A percentile compares a stretch with the other conserved stretches of the same genome.
These are phyloP conservation scores for Candida gorgasii DNA, from an alignment of 805 yeast genomes.

Conservation along the genomic window DNA sequence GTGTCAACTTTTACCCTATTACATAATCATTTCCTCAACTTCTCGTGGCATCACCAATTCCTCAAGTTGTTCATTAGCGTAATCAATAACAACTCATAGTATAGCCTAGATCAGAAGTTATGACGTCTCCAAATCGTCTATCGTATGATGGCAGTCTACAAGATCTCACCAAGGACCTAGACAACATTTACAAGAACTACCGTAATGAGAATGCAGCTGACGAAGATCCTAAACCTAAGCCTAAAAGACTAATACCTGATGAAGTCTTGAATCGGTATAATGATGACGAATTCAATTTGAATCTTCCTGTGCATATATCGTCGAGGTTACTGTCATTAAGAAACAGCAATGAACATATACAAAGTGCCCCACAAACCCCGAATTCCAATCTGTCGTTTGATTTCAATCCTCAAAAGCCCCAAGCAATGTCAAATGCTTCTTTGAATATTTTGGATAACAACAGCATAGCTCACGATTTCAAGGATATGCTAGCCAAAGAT, in stretches of 20 bases:
- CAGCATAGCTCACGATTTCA: conserved; percentile 22
- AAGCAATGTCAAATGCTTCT: conserved; percentile 34
- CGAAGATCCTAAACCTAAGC: background rate
- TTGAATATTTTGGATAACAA: conserved; percentile 38
- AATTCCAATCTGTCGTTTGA: conserved; percentile 33
- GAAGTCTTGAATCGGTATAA: conserved; percentile 7
- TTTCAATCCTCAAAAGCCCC: conserved; percentile 24
- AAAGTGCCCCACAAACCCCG: conserved; percentile 35
- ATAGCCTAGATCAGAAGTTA: background rate
- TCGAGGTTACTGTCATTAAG: conserved; percentile 25
- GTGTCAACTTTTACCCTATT: background rate
- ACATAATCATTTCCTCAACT: too few species aligned
- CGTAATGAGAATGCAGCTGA: background rate
- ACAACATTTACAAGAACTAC: conserved; percentile 25
- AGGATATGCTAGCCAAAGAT: conserved; percentile 17
- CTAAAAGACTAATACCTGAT: conserved; percentile 12
- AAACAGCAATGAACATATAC: conserved; percentile 15
- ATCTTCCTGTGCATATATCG: conserved; percentile 23
- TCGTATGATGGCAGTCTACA: conserved; percentile 10
- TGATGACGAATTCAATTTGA: conserved; percentile 4
- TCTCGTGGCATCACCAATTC: too few species aligned
- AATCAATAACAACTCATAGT: too few species aligned
- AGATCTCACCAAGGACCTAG: conserved; percentile 23
- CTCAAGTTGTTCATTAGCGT: too few species aligned
- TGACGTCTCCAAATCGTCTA: conserved; percentile 7